A percentile compares a stretch with the other conserved stretches of the same genome.
Conservation (phyloP, 1,139 yeast genomes). For the Saccharomycopsis hybrid region DNA sequence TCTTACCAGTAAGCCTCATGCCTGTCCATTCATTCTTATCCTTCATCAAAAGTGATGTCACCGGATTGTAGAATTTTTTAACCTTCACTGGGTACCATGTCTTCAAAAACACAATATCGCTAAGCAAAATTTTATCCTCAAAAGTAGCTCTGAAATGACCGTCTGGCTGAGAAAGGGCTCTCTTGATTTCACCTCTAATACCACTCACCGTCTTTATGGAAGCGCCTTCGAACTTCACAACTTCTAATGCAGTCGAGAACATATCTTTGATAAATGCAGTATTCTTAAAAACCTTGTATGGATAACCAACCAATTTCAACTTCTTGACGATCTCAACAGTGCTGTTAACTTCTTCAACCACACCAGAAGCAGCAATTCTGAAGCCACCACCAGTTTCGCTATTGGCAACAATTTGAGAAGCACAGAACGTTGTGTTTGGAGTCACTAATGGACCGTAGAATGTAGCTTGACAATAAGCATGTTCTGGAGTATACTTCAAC, state of each 20-base stretch:
- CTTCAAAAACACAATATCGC: constrained; percentile 82
- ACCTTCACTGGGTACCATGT: constrained; percentile 97
- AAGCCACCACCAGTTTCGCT: constrained; percentile 83
- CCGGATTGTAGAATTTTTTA: constrained; percentile 91
- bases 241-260: constrained; percentile 90
- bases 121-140: constrained; percentile 87
- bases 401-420: constrained; percentile 82
- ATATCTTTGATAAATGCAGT: constrained; percentile 96
- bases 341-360: constrained; percentile 87
- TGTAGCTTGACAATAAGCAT: constrained; percentile 92
- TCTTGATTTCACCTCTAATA: constrained; percentile 92
- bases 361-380: constrained; percentile 97
- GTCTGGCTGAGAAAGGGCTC: constrained; percentile 90
- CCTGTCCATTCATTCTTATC: constrained; percentile 91
- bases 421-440: constrained; percentile 96
- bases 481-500: constrained; percentile 98
- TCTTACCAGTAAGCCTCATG: constrained; percentile 90
- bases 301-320: constrained; percentile 89
- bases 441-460: constrained; percentile 97
- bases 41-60: constrained; percentile 72
- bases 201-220: constrained; percentile 95
- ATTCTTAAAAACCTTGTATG: constrained; percentile 87
- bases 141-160: constrained; percentile 98
- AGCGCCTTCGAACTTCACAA: constrained; percentile 97
- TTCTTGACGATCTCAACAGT: constrained; percentile 92